Conservation (phyloP, 495 filamentous ascomycete species). For the Podospora sp. region DNA sequence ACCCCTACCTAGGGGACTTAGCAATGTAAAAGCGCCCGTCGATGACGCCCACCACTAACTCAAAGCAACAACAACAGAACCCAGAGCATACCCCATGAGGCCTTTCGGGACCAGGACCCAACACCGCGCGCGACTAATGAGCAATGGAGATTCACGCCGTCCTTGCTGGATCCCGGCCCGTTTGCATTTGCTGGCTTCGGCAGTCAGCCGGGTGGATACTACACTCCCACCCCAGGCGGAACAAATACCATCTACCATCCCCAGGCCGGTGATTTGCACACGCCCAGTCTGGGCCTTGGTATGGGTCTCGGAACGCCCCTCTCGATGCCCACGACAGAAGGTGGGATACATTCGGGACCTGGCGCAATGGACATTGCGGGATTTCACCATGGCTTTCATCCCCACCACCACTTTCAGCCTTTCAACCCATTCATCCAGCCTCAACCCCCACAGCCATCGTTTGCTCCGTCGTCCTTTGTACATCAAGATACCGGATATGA, state of each 20-base stretch:
- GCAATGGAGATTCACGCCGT: slow-evolving; percentile 81
- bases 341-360: slow-evolving; percentile 55
- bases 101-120: slow-evolving; percentile 76
- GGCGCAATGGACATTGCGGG: slow-evolving; percentile 58
- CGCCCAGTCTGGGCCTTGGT: slow-evolving; percentile 64
- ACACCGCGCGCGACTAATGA: slow-evolving; percentile 77
- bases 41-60: slow-evolving; percentile 5
- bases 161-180: slow-evolving; percentile 80
- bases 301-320: slow-evolving; percentile 81
- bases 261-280: slow-evolving; percentile 88
- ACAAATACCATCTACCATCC: slow-evolving; percentile 79
- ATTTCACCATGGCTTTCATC: slow-evolving; percentile 60
- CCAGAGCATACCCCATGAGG: slow-evolving; percentile 45
- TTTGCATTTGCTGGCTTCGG: slow-evolving; percentile 77
- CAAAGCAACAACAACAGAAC: slow-evolving; percentile 33
- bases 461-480: slow-evolving; percentile 78
- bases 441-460: slow-evolving; percentile 59
- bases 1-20: not conserved
- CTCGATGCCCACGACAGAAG: slow-evolving; percentile 71
- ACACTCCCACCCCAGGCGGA: slow-evolving; percentile 86
- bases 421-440: slow-evolving; percentile 72
- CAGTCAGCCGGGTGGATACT: slow-evolving; percentile 80
- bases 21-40: not conserved
- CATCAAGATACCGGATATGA: slow-evolving; percentile 78
- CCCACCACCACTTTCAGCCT: slow-evolving; percentile 67